These are phyloP conservation scores for Penicillium arizonense DNA, from an alignment of 495 filamentous ascomycete species.

Conservation along the genomic window DNA sequence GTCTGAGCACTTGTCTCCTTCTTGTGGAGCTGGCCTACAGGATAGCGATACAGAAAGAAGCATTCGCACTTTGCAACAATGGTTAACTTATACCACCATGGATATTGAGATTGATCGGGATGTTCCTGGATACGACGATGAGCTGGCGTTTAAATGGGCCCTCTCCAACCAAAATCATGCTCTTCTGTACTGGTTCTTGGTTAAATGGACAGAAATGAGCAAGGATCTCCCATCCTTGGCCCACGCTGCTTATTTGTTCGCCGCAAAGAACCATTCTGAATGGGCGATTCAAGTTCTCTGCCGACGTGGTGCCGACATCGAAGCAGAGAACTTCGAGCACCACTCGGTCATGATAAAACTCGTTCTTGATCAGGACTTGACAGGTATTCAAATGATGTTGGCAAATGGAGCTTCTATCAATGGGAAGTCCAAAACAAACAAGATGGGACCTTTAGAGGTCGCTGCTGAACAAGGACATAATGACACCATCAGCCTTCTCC, in stretches of 20 bases:
- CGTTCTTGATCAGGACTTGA: not conserved
- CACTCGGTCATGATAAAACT: slow-evolving; percentile 15
- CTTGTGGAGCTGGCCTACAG: not conserved
- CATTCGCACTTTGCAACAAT: not conserved
- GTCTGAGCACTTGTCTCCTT: not conserved
- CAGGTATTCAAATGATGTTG: slow-evolving; percentile 8
- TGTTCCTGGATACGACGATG: not conserved
- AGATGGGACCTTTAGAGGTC: no score
- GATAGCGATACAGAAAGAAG: not conserved
- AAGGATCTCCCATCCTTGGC: not conserved
- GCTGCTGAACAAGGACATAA: no score
- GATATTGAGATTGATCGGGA: slow-evolving; percentile 1
- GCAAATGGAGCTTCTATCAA: not conserved
- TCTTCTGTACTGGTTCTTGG: slow-evolving; percentile 10
- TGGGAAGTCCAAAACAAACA: no score
- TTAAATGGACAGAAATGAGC: slow-evolving; percentile 15
- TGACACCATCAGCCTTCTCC: no score
- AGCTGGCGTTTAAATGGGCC: slow-evolving; percentile 9
- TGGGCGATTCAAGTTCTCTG: slow-evolving; percentile 14
- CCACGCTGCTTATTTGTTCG: slow-evolving; percentile 6
- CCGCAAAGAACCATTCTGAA: slow-evolving; percentile 9
- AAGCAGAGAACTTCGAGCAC: not conserved
- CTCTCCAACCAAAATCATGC: slow-evolving; percentile 3
- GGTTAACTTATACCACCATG: not conserved
- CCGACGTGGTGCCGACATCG: slow-evolving; percentile 16